A percentile compares a stretch with the other conserved stretches of the same genome.
These are phyloP conservation scores for Saccharomycopsis capsularis DNA, from an alignment of 805 yeast genomes.

Conservation along the genomic window DNA sequence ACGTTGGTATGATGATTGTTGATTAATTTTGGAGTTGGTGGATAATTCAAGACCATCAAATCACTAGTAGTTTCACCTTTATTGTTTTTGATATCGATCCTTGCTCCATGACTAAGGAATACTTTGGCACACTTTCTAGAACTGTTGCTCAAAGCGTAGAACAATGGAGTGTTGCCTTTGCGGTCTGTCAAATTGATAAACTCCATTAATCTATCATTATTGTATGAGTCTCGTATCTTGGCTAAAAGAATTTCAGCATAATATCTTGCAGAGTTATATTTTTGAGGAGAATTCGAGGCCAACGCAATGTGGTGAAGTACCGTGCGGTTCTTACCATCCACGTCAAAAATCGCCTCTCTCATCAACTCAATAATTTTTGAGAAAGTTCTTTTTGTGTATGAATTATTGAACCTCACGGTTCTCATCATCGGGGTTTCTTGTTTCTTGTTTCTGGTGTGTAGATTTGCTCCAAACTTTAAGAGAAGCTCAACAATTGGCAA, in stretches of 20 bases:
- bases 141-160: slow-evolving; percentile 58
- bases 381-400: slow-evolving; percentile 73
- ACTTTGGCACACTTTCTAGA: slow-evolving; percentile 46
- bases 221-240: slow-evolving; percentile 59
- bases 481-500: slow-evolving; percentile 68
- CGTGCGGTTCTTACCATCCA: slow-evolving; percentile 68
- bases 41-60: slow-evolving; percentile 15
- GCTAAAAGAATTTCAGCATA: slow-evolving; percentile 72
- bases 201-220: slow-evolving; percentile 39
- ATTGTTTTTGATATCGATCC: slow-evolving; percentile 35
- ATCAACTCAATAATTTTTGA: slow-evolving; percentile 70
- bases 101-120: slow-evolving; percentile 44
- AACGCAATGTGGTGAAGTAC: slow-evolving; percentile 80
- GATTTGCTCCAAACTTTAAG: slow-evolving; percentile 68
- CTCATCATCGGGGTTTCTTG: slow-evolving; percentile 89
- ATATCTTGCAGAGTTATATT: slow-evolving; percentile 74
- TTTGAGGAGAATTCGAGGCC: slow-evolving; percentile 56
- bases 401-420: slow-evolving; percentile 79
- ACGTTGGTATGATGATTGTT: slow-evolving; percentile 12
- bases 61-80: slow-evolving; percentile 26
- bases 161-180: slow-evolving; percentile 75
- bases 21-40: slow-evolving; percentile 18
- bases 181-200: slow-evolving; percentile 59
- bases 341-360: slow-evolving; percentile 67
- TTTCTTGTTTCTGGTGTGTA: slow-evolving; percentile 48